Evolutionary conservation across 768 basidiomycete species (phyloP).

Genomic region (Chalciporus piperatus): DNA sequence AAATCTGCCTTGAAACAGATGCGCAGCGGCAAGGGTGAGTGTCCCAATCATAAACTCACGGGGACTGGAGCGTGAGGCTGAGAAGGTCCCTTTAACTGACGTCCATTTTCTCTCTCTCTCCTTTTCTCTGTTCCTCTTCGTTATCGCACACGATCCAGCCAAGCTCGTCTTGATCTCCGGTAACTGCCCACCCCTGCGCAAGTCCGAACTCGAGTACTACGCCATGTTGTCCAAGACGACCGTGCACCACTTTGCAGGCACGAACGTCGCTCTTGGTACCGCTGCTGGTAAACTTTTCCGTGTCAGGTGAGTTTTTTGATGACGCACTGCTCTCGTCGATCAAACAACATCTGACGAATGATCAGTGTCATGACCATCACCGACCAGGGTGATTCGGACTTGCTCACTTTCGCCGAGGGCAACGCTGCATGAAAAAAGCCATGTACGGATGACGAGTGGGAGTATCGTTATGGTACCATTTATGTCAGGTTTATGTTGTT

Average conservation of each 20-base stretch:
- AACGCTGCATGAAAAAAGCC: slow-evolving; percentile 53
- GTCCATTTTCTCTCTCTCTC: slow-evolving; percentile 25
- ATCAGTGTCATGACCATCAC: slow-evolving; percentile 93
- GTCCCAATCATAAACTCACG: slow-evolving; percentile 46
- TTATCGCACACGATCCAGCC: slow-evolving; percentile 47
- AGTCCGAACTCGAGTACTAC: slow-evolving; percentile 99
- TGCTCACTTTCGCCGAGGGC: slow-evolving; percentile 83
- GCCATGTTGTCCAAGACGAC: slow-evolving; percentile 99
- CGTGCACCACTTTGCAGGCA: slow-evolving; percentile 97
- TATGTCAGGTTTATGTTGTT: slow-evolving; percentile 1
- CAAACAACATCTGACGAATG: slow-evolving; percentile 6
- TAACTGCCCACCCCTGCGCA: slow-evolving; percentile 98
- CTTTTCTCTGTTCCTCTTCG: slow-evolving; percentile 17
- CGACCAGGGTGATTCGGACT: slow-evolving; percentile 95
- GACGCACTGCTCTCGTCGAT: background rate
- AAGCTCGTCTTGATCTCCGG: slow-evolving; percentile 98
- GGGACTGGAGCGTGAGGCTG: slow-evolving; percentile 98
- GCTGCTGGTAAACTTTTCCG: slow-evolving; percentile 99
- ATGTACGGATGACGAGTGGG: background rate
- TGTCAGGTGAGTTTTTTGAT: slow-evolving; percentile 67
- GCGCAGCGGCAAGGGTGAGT: slow-evolving; percentile 95
- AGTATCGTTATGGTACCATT: slow-evolving; percentile 2
- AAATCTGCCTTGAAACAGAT: slow-evolving; percentile 98
- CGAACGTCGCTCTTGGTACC: slow-evolving; percentile 97
- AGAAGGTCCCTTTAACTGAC: slow-evolving; percentile 96